These are phyloP conservation scores for Raddia guianensis DNA, from an alignment of 176 grass and related monocot genomes.

Conservation along the genomic window DNA sequence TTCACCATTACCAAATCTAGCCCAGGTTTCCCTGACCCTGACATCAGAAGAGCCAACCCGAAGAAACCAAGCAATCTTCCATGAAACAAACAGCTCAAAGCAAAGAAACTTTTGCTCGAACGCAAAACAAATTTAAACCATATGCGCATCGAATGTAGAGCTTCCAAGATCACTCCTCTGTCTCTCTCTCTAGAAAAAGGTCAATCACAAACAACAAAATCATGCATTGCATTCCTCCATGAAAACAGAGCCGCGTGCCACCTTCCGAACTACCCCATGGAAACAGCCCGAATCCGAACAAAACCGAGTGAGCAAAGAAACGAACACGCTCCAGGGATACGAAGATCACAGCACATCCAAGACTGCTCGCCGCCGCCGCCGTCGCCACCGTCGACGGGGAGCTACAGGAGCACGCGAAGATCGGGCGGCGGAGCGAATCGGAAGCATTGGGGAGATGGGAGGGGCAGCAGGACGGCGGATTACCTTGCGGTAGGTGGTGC, in stretches of 20 bases:
- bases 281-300: not conserved
- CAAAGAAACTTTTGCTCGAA: not conserved
- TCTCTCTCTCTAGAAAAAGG: not conserved
- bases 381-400: not conserved
- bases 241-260: not conserved
- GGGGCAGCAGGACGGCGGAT: not conserved
- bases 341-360: conserved; percentile 25
- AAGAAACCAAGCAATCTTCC: not conserved
- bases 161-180: not conserved
- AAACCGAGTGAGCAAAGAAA: not conserved
- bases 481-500: conserved; percentile 97
- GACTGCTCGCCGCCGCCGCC: not conserved
- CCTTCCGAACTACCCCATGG: not conserved
- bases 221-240: not conserved
- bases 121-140: not conserved
- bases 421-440: not conserved
- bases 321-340: not conserved
- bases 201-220: not conserved
- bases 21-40: not conserved
- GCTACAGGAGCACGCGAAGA: not conserved
- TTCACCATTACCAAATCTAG: not conserved
- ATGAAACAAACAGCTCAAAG: not conserved
- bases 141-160: not conserved
- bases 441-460: not conserved
- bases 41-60: not conserved